Conservation (phyloP, 192 early-diverging fungal genomes). For the Obelidium mucronatum region DNA sequence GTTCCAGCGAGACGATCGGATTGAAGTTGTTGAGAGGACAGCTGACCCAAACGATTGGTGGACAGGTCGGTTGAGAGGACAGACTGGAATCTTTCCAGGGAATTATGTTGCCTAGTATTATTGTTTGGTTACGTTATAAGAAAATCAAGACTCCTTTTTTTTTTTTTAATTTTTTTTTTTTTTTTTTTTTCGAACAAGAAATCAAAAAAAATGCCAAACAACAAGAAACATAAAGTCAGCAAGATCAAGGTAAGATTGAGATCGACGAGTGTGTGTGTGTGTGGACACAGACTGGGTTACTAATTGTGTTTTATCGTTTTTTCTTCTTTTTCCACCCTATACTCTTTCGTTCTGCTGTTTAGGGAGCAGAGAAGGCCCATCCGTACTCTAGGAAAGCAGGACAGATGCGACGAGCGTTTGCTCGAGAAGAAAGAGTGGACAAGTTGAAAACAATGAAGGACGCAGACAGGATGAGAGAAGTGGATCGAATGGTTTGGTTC, state of each 20-base stretch:
- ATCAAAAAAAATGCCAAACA: constrained; percentile 34
- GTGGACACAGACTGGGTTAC: too few relatives aligned
- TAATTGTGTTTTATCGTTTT: too few relatives aligned
- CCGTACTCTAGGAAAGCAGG: constrained; percentile 77
- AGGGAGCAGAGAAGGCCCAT: constrained; percentile 72
- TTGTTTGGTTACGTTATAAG: too few relatives aligned
- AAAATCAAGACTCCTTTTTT: too few relatives aligned
- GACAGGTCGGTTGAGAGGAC: constrained; percentile 63
- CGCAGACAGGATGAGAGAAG: constrained; percentile 37
- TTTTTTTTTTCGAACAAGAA: constrained; percentile 18
- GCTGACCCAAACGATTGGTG: constrained; percentile 86
- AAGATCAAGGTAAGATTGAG: constrained; percentile 40
- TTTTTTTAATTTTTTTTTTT: too few relatives aligned
- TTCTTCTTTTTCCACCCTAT: too few relatives aligned
- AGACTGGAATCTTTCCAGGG: constrained; percentile 77
- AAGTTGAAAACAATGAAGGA: constrained; percentile 55
- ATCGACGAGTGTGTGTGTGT: too few relatives aligned
- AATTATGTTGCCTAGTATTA: constrained; percentile 71
- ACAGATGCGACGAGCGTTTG: constrained; percentile 69
- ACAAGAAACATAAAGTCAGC: constrained; percentile 37
- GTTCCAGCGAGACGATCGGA: constrained; percentile 88
- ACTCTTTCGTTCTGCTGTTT: background rate
- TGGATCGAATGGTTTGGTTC: constrained; percentile 73
- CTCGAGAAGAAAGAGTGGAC: constrained; percentile 56
- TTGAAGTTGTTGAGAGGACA: constrained; percentile 79